These are phyloP conservation scores for Candida sithepensis DNA, from an alignment of 805 yeast species.

Conservation along the genomic window DNA sequence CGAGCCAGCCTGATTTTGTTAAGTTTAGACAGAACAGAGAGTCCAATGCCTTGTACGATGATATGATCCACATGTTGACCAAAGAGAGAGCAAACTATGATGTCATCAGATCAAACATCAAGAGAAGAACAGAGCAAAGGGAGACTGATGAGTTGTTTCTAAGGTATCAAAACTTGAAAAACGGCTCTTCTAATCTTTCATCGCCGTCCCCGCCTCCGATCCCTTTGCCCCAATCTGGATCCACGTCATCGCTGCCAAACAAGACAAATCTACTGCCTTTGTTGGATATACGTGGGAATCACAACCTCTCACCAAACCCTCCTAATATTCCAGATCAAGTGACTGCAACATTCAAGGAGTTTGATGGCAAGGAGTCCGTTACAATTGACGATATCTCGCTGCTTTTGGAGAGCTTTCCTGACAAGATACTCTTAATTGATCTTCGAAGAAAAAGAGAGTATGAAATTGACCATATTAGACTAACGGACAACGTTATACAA, in stretches of 20 bases:
- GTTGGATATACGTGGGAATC: background rate
- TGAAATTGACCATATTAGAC: slow-evolving; percentile 56
- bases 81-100: slow-evolving; percentile 17
- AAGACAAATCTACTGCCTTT: background rate
- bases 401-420: slow-evolving; percentile 28
- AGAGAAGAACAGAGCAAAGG: background rate
- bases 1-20: slow-evolving; percentile 16
- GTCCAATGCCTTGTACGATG: slow-evolving; percentile 17
- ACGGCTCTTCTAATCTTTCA: slow-evolving; percentile 3
- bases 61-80: slow-evolving; percentile 15
- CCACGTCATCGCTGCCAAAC: background rate
- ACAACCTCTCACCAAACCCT: background rate
- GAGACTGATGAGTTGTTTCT: slow-evolving; percentile 10
- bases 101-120: slow-evolving; percentile 9
- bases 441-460: slow-evolving; percentile 60
- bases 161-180: slow-evolving; percentile 21
- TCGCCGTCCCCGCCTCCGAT: background rate
- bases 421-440: slow-evolving; percentile 61
- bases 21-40: slow-evolving; percentile 7
- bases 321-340: background rate
- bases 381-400: slow-evolving; percentile 22
- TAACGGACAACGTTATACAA: slow-evolving; percentile 56
- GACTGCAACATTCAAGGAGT: slow-evolving; percentile 6
- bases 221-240: background rate
- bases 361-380: slow-evolving; percentile 7